Evolutionary conservation across 805 yeast species (phyloP).

Genomic region (Wickerhamomyces kurtzmanii): DNA sequence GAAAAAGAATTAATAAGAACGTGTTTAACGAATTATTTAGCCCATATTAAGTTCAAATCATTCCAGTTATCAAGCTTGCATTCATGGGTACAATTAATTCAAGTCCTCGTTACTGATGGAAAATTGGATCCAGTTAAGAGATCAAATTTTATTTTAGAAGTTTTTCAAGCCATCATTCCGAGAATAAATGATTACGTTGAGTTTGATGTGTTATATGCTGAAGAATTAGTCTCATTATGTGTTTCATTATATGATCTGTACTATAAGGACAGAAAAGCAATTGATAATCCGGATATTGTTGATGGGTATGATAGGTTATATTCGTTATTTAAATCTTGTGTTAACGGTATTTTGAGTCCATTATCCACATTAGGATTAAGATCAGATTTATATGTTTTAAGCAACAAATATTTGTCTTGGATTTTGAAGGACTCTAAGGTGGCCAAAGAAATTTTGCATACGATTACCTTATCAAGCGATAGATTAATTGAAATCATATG

Average conservation of each 20-base stretch:
- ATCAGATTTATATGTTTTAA: slow-evolving; percentile 69
- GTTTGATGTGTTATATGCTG: slow-evolving; percentile 54
- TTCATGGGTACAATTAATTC: slow-evolving; percentile 78
- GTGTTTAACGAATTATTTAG: slow-evolving; percentile 33
- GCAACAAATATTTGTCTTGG: slow-evolving; percentile 54
- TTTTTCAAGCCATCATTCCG: slow-evolving; percentile 69
- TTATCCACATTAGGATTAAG: slow-evolving; percentile 58
- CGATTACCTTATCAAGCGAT: slow-evolving; percentile 49
- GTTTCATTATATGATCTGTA: slow-evolving; percentile 61
- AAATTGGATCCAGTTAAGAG: slow-evolving; percentile 33
- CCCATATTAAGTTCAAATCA: slow-evolving; percentile 35
- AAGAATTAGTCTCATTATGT: slow-evolving; percentile 67
- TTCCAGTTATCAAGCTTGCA: slow-evolving; percentile 56
- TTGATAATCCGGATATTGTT: slow-evolving; percentile 22
- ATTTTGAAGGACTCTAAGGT: slow-evolving; percentile 30
- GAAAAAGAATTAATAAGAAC: slow-evolving; percentile 17
- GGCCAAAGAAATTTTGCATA: slow-evolving; percentile 37
- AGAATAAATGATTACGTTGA: slow-evolving; percentile 69
- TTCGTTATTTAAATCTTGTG: slow-evolving; percentile 63
- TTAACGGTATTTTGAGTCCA: slow-evolving; percentile 65
- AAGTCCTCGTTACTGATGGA: slow-evolving; percentile 60
- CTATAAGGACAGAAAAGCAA: slow-evolving; percentile 31
- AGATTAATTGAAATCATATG: slow-evolving; percentile 56
- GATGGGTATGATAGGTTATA: slow-evolving; percentile 46
- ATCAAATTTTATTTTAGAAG: slow-evolving; percentile 60